These are phyloP conservation scores for Phytophthora sojae DNA, from an alignment of 352 stramenopile genomes.

Conservation along the genomic window DNA sequence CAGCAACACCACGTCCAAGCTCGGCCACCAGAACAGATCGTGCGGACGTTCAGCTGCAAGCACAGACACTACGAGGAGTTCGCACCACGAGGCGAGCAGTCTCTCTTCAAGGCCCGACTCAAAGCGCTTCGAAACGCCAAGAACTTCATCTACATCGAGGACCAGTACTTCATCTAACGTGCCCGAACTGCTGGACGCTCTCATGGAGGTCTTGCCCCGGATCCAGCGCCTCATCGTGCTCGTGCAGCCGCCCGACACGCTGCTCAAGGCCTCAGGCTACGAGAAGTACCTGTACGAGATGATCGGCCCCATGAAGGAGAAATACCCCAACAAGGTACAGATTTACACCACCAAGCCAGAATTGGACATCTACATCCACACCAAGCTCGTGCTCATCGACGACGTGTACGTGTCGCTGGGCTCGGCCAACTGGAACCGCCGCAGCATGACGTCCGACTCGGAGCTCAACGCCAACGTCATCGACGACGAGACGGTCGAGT, in stretches of 20 bases:
- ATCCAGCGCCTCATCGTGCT: slow-evolving; percentile 59
- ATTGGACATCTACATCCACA: slow-evolving; percentile 62
- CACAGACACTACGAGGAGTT: slow-evolving; percentile 68
- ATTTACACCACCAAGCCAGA: slow-evolving; percentile 67
- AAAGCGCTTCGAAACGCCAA: slow-evolving; percentile 52
- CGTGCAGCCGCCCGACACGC: slow-evolving; percentile 30
- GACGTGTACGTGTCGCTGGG: slow-evolving; percentile 72
- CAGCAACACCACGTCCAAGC: slow-evolving; percentile 11
- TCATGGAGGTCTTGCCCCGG: slow-evolving; percentile 49
- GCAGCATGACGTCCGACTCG: slow-evolving; percentile 57
- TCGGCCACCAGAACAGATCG: slow-evolving; percentile 52
- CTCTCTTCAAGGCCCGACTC: slow-evolving; percentile 51
- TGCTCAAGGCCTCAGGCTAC: slow-evolving; percentile 49
- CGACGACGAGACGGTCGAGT: slow-evolving; percentile 41
- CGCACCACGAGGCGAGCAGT: slow-evolving; percentile 56
- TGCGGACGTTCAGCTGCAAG: slow-evolving; percentile 63
- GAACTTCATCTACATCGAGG: slow-evolving; percentile 44
- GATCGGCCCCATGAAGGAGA: slow-evolving; percentile 51
- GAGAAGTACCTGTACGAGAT: slow-evolving; percentile 70
- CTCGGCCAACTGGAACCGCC: slow-evolving; percentile 72
- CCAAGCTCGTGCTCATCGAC: slow-evolving; percentile 66
- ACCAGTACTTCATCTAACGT: slow-evolving; percentile 53
- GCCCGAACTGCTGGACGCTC: slow-evolving; percentile 46
- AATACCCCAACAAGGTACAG: slow-evolving; percentile 35
- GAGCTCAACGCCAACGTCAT: slow-evolving; percentile 68